These are phyloP conservation scores for Zymoseptoria tritici DNA, from an alignment of 2,329 filamentous ascomycete genomes.

Conservation along the genomic window DNA sequence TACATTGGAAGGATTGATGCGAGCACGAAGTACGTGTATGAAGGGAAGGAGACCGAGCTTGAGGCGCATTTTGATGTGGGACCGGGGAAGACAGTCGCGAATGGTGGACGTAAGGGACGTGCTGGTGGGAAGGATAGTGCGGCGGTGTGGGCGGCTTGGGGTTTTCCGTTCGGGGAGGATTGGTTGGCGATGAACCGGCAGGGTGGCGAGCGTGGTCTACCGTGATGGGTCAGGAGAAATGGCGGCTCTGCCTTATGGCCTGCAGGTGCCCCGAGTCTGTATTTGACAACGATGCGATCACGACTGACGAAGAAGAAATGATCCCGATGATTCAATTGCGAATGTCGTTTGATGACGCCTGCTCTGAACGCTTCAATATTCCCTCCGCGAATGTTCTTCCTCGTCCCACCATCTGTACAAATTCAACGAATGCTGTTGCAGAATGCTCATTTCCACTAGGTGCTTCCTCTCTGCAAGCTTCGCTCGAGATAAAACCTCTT, in stretches of 20 bases:
- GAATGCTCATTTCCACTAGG: not conserved
- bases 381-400: not conserved
- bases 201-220: not conserved
- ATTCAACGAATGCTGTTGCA: not conserved
- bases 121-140: not conserved
- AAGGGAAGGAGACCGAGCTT: not conserved
- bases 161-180: slow-evolving; percentile 10
- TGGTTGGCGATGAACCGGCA: slow-evolving; percentile 4
- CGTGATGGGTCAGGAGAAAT: too few relatives aligned
- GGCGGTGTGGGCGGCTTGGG: slow-evolving; percentile 10
- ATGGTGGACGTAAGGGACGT: too few relatives aligned
- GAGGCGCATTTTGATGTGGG: not conserved
- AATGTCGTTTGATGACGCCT: not conserved
- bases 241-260: too few relatives aligned
- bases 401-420: not conserved
- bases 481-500: not conserved
- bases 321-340: not conserved
- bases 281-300: too few relatives aligned
- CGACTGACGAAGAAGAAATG: not conserved
- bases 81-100: not conserved
- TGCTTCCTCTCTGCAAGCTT: not conserved
- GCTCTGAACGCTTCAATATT: not conserved
- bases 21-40: slow-evolving; percentile 3
- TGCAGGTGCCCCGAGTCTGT: too few relatives aligned
- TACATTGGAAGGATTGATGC: not conserved